Evolutionary conservation across 2,329 filamentous ascomycete species (phyloP).

Genomic region (Nigrospora osmanthi): DNA sequence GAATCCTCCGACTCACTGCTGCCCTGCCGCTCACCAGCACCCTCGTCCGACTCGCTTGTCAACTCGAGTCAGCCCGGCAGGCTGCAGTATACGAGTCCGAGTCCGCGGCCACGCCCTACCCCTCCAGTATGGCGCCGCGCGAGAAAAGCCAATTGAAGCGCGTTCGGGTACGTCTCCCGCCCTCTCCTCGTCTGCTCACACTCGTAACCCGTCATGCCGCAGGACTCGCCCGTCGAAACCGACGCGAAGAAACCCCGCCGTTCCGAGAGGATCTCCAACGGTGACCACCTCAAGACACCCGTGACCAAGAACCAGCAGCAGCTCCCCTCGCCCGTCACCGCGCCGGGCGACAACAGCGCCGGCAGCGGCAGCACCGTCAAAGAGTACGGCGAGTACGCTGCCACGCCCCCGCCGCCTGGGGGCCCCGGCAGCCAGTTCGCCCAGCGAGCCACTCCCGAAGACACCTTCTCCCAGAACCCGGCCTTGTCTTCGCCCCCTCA

Average conservation of each 20-base stretch:
- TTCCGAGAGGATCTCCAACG: conserved; percentile 58
- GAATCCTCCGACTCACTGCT: too few relatives aligned
- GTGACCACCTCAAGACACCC: conserved; percentile 45
- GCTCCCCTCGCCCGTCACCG: conserved; percentile 74
- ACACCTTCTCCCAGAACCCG: conserved; percentile 34
- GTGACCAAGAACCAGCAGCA: conserved; percentile 53
- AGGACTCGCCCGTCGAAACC: conserved; percentile 60
- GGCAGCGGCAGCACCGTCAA: conserved; percentile 37
- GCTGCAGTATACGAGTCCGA: not conserved
- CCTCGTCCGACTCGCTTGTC: not conserved
- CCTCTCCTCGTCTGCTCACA: conserved; percentile 5
- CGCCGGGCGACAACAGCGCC: conserved; percentile 47
- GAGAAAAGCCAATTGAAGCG: conserved; percentile 86
- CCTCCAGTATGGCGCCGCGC: conserved; percentile 45
- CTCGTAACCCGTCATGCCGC: conserved; percentile 17
- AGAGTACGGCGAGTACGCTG: conserved; percentile 59
- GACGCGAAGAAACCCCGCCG: conserved; percentile 77
- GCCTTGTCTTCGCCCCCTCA: conserved; percentile 54
- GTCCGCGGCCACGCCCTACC: not conserved
- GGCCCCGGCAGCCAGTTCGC: conserved; percentile 46
- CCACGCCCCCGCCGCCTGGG: conserved; percentile 60
- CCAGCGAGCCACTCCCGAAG: conserved; percentile 39
- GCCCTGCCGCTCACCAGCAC: not conserved
- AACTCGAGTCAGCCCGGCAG: not conserved
- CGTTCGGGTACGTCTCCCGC: conserved; percentile 52